These are phyloP conservation scores for Xerocomellus dryophilus DNA, from an alignment of 768 basidiomycete genomes.

Conservation along the genomic window DNA sequence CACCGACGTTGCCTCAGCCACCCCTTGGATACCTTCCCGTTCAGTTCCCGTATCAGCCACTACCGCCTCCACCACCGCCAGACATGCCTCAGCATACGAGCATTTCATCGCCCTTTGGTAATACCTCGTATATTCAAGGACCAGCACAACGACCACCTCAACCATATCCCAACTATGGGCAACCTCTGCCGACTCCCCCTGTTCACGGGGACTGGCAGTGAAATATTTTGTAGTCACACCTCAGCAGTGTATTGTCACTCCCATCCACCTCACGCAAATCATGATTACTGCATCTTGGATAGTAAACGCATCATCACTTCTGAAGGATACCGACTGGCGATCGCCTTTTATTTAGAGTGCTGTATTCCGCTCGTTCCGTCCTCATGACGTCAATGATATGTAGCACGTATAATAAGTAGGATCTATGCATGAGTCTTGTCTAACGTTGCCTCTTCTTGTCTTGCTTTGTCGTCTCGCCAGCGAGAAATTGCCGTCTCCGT, in stretches of 20 bases:
- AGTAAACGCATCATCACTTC: conserved; percentile 6
- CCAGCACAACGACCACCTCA: conserved; percentile 42
- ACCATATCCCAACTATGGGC: conserved; percentile 30
- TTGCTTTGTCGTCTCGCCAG: conserved; percentile 59
- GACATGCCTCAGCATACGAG: conserved; percentile 28
- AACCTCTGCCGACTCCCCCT: conserved; percentile 26
- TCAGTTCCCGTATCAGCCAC: conserved; percentile 38
- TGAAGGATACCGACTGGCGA: not conserved
- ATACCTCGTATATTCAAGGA: conserved; percentile 37
- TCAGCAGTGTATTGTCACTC: conserved; percentile 16
- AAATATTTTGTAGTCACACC: conserved; percentile 15
- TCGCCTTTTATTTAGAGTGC: conserved; percentile 16
- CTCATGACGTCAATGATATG: conserved; percentile 6
- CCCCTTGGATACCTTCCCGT: conserved; percentile 43
- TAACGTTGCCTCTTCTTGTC: conserved; percentile 6
- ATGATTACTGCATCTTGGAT: conserved; percentile 11
- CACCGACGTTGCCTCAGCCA: conserved; percentile 50
- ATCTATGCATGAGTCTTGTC: conserved; percentile 6
- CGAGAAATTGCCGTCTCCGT: conserved; percentile 82
- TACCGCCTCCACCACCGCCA: conserved; percentile 35
- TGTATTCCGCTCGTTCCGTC: conserved; percentile 13
- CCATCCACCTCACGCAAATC: conserved; percentile 8
- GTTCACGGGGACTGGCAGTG: conserved; percentile 28
- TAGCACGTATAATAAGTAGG: conserved; percentile 10
- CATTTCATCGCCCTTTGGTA: conserved; percentile 22